Evolutionary conservation across 2,329 filamentous ascomycete genomes (phyloP), one percentile per base, ranked within the genome.

Genomic region (Monilinia fructicola): DNA sequence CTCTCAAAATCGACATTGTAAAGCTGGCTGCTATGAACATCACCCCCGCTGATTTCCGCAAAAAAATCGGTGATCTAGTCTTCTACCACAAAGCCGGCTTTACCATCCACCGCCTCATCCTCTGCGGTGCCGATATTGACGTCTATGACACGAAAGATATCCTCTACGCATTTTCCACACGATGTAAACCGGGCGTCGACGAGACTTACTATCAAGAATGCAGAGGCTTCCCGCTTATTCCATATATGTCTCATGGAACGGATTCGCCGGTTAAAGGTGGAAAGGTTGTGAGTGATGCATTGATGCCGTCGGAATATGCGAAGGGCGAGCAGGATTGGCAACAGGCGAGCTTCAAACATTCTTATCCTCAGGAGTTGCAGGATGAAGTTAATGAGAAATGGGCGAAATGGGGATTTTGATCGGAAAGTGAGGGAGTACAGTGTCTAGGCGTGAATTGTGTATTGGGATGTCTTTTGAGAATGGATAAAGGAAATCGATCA

Each of bases 1-100:
- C 76, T 0, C 70, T 89, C 71, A 81, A 86, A 67, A 81, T 87
- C 28, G 86, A 89, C 72, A 84, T 81, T 1, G 77, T 79, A 7
- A 83, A 83, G 72, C 79, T 89, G 11, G 82, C 83, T 40, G 79
- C 81, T 11, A 81, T 86, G 80, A 82, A 86, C 54, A 83, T 81
- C 21, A 83, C 31, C 4, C 73, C 78, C 0, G 68, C 74, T 23
- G 77, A 78, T 0, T 78, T 84, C 54, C 75, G 75, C 59, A 74
- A 76, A 54, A 72, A 71, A 28, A 71, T 84, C 14, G 82, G 81
- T 0, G 77, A 82, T 52, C 23, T 82, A 1, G 72, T 83, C 6
- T 81, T 78, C 72, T 72, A 73, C 46, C 69, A 78, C 64, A 84
- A 83, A 73, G 75, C 75, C 14, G 78, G 79, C 9, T 78, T 77